Percentiles rank a stretch among this genome's conserved stretches.
These are phyloP conservation scores for Eucalyptus tenuipes DNA, from an alignment of 345 rosid genomes.

Conservation along the genomic window DNA sequence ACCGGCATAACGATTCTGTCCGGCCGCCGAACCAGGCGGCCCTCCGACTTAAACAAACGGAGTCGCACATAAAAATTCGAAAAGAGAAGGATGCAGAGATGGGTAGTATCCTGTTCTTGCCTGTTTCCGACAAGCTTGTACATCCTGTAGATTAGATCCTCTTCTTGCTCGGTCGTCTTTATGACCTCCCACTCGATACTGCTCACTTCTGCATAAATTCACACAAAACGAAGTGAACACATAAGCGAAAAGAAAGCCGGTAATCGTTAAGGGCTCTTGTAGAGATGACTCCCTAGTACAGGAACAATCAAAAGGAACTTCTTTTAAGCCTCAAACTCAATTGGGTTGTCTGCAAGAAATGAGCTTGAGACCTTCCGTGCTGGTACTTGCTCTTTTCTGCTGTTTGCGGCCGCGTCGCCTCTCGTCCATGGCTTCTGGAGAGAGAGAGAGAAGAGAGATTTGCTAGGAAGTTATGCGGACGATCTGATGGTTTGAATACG, in stretches of 20 bases:
- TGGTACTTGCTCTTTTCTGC: neutral
- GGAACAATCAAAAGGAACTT: neutral
- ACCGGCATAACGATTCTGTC: neutral
- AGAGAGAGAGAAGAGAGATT: neutral
- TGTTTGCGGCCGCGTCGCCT: neutral
- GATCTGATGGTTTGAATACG: neutral
- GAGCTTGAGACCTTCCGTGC: neutral
- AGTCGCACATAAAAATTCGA: neutral
- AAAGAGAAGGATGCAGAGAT: neutral
- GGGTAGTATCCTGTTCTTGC: constrained; percentile 1
- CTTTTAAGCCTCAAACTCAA: neutral
- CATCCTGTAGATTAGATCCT: constrained; percentile 65
- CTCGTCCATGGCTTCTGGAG: neutral
- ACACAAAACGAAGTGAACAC: neutral
- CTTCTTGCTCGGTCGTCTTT: constrained; percentile 47
- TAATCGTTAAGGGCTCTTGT: neutral
- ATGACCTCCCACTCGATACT: constrained; percentile 55
- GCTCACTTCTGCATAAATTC: constrained; percentile 32
- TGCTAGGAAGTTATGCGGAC: neutral
- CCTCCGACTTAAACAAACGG: neutral
- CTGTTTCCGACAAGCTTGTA: constrained; percentile 55
- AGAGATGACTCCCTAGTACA: neutral
- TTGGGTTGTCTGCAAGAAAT: neutral
- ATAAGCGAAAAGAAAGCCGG: neutral
- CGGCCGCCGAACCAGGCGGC: neutral